A percentile compares a stretch with the other conserved stretches of the same genome.
Conservation (phyloP, 306 rosid species). For the Cicer pinnatifidum region DNA sequence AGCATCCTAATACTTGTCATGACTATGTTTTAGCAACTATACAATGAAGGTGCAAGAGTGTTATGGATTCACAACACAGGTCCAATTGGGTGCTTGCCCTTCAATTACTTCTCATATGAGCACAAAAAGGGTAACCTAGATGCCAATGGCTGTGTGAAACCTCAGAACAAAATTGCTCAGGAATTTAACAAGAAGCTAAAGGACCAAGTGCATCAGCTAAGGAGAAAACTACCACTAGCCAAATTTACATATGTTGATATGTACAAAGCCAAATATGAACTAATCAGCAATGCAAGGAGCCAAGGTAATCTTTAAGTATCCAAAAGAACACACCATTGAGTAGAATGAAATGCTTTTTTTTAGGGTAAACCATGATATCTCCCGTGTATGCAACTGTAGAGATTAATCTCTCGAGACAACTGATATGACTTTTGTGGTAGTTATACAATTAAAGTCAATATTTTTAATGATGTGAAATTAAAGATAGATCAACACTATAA, state of each 20-base stretch:
- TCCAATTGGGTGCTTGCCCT: constrained; percentile 83
- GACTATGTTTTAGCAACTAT: constrained; percentile 60
- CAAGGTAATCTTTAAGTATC: constrained; percentile 50
- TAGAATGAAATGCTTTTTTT: background rate
- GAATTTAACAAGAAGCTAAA: constrained; percentile 77
- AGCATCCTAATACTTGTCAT: constrained; percentile 12
- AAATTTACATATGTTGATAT: constrained; percentile 68
- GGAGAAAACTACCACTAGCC: constrained; percentile 56
- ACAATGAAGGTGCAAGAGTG: constrained; percentile 73
- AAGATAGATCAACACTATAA: background rate
- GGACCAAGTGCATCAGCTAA: constrained; percentile 50
- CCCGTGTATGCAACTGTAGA: no score
- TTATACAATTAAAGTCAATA: background rate
- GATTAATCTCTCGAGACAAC: no score
- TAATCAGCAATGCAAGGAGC: constrained; percentile 58
- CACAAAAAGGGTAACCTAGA: constrained; percentile 60
- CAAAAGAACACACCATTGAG: background rate
- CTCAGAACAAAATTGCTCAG: constrained; percentile 64
- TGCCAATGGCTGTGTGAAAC: constrained; percentile 65
- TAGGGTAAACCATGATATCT: no score
- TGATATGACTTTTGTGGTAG: background rate
- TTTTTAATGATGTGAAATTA: background rate
- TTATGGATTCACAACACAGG: constrained; percentile 87
- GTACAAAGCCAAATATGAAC: constrained; percentile 66
- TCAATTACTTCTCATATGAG: constrained; percentile 49